Conservation (phyloP, 73 alveolate species). For the Tetrahymena elliotti region DNA sequence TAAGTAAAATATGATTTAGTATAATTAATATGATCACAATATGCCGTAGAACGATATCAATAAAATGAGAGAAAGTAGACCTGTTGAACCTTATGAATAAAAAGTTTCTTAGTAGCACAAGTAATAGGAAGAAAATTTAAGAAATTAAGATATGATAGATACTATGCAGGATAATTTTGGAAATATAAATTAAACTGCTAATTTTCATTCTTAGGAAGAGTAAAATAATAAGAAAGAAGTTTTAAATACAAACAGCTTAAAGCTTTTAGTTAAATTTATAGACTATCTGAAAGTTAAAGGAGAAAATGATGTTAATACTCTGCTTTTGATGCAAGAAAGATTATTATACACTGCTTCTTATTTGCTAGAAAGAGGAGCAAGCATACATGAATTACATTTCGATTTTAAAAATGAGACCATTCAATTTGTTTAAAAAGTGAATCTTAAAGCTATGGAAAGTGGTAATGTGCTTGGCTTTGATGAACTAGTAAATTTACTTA, state of each 20-base stretch:
- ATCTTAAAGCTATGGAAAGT: neutral
- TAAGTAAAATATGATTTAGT: neutral
- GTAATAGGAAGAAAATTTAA: neutral
- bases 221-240: neutral
- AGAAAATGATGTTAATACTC: neutral
- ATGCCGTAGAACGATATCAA: neutral
- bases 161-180: neutral
- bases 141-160: neutral
- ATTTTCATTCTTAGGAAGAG: neutral
- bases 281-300: neutral
- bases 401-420: neutral
- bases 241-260: neutral
- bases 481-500: neutral
- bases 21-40: neutral
- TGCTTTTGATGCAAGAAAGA: neutral
- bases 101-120: neutral
- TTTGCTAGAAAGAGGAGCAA: neutral
- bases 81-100: neutral
- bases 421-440: neutral
- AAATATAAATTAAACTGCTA: neutral
- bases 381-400: neutral
- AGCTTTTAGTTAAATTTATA: neutral
- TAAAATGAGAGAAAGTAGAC: neutral
- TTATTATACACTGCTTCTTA: neutral
- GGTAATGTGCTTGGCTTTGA: neutral